A percentile compares a stretch with the other conserved stretches of the same genome.
phyloP scores from a whole-genome alignment of 2,329 filamentous ascomycete species.

The Penicillium sp. region DNA sequence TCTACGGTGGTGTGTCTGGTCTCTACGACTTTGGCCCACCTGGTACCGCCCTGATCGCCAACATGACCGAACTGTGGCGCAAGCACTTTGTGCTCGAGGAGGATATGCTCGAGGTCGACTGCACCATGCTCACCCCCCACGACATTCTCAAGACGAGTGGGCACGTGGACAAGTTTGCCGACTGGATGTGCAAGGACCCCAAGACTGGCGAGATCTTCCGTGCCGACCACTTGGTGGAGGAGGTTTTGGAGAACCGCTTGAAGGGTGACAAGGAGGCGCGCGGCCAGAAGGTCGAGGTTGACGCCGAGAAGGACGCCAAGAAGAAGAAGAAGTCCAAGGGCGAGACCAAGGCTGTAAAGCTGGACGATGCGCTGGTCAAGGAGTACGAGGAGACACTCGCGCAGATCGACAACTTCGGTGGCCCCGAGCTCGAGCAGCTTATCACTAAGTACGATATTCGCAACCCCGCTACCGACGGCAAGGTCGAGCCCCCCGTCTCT shows the following conservation, averaged over 20 bases:
- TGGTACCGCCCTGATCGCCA: constrained; percentile 81
- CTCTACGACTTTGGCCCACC: constrained; percentile 94
- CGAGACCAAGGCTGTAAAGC: constrained; percentile 70
- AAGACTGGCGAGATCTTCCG: constrained; percentile 96
- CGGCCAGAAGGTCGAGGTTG: constrained; percentile 67
- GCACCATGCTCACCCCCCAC: constrained; percentile 88
- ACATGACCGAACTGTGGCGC: constrained; percentile 85
- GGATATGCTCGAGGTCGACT: constrained; percentile 94
- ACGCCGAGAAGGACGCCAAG: constrained; percentile 79
- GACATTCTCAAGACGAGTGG: constrained; percentile 94
- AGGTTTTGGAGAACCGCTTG: constrained; percentile 81
- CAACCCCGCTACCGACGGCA: constrained; percentile 77
- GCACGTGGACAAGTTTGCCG: constrained; percentile 96
- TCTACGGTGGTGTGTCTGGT: constrained; percentile 85
- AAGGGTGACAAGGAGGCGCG: constrained; percentile 92
- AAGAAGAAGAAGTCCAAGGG: constrained; percentile 86
- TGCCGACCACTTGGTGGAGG: constrained; percentile 94
- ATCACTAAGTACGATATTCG: constrained; percentile 90
- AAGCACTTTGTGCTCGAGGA: constrained; percentile 93
- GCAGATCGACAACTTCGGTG: constrained; percentile 93
- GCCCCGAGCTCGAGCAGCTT: constrained; percentile 79
- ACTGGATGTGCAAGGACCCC: constrained; percentile 99
- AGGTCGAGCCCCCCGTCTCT: constrained; percentile 77
- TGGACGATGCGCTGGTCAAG: constrained; percentile 80
- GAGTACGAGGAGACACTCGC: constrained; percentile 93